These are phyloP conservation scores for Macroventuria anomochaeta DNA, from an alignment of 2,329 filamentous ascomycete genomes.

Conservation along the genomic window DNA sequence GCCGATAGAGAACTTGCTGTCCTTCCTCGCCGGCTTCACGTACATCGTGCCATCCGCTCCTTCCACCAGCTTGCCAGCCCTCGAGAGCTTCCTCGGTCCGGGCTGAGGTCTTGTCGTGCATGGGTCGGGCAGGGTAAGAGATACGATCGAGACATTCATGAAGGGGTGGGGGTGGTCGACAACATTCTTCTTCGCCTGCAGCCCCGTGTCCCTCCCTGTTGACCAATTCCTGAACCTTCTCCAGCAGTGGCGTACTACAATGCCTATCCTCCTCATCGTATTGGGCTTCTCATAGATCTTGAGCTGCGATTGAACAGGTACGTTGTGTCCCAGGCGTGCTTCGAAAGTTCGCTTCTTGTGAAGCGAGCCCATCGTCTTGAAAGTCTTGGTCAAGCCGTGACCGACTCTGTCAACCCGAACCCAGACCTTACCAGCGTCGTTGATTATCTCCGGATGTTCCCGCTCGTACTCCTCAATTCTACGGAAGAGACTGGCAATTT, in stretches of 20 bases:
- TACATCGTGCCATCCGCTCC: neutral
- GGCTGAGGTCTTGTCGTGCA: neutral
- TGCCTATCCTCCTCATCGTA: neutral
- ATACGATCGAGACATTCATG: neutral
- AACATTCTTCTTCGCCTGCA: neutral
- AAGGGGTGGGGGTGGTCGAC: neutral
- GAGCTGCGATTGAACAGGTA: neutral
- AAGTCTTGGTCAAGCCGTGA: neutral
- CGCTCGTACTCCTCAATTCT: constrained; percentile 7
- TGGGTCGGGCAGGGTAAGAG: neutral
- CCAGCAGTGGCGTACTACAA: constrained; percentile 4
- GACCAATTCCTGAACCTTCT: constrained; percentile 8
- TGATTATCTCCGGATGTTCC: neutral
- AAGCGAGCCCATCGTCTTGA: constrained; percentile 2
- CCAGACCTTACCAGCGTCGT: constrained; percentile 8
- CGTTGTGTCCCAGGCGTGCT: neutral
- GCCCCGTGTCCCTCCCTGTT: constrained; percentile 3
- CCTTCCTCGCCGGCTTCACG: neutral
- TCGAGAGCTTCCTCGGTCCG: neutral
- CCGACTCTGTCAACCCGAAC: constrained; percentile 4
- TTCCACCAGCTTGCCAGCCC: neutral
- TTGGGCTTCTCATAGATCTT: constrained; percentile 9
- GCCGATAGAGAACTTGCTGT: neutral
- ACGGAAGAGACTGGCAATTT: constrained; percentile 6
- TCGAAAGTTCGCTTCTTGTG: constrained; percentile 1